Evolutionary conservation across 1,139 yeast genomes (phyloP).

Genomic region (Geotrichum restrictum): DNA sequence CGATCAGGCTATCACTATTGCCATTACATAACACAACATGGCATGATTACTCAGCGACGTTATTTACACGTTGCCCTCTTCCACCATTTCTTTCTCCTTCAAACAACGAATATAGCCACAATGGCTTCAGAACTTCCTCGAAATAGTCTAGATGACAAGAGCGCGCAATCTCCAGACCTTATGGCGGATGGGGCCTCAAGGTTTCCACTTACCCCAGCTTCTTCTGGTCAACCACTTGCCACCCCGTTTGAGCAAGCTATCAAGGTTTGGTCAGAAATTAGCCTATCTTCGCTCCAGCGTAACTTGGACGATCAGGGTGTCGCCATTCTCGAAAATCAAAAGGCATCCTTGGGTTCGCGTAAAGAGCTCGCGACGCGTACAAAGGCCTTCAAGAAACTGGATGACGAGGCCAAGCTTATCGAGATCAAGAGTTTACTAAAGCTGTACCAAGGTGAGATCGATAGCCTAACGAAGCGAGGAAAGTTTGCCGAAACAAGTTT

Average conservation of each 20-base stretch:
- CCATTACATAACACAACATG: too few relatives aligned
- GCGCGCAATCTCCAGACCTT: background rate
- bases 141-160: slow-evolving; percentile 3
- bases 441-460: slow-evolving; percentile 84
- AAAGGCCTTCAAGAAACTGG: slow-evolving; percentile 71
- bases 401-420: slow-evolving; percentile 59
- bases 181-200: background rate
- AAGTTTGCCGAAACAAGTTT: slow-evolving; percentile 70
- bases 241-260: slow-evolving; percentile 57
- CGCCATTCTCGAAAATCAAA: slow-evolving; percentile 67
- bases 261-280: slow-evolving; percentile 72
- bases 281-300: slow-evolving; percentile 63
- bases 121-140: slow-evolving; percentile 8
- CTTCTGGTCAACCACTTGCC: background rate
- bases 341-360: slow-evolving; percentile 60
- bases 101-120: background rate
- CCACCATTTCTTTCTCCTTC: background rate
- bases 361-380: slow-evolving; percentile 77
- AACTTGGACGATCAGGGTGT: slow-evolving; percentile 71
- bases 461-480: slow-evolving; percentile 69
- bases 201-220: too few relatives aligned
- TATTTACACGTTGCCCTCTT: background rate
- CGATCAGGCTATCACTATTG: too few relatives aligned
- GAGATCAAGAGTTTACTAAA: slow-evolving; percentile 69
- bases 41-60: background rate